Base-by-base conservation (phyloP, 2,329 filamentous ascomycete species). In the Chrysoporthe deuterocubensis region DNA sequence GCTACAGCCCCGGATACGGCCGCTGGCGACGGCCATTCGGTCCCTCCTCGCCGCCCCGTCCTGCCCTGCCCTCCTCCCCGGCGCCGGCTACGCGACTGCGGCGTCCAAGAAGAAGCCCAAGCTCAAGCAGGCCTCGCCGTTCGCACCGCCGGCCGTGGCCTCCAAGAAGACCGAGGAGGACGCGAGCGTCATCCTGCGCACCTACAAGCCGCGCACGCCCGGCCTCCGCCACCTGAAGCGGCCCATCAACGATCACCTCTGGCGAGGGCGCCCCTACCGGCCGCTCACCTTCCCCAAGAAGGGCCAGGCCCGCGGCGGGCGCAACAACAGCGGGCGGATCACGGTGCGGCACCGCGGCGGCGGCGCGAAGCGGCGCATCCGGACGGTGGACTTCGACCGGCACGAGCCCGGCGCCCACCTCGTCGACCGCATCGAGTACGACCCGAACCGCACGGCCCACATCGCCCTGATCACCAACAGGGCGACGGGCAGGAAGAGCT, bases 371-470 rank as follows among this genome's bases (percentile, higher is more conserved):
- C 87, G 94, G 76, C 90, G 96, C 76, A 96, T 99, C 81, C 86
- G 96, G 69, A 96, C 89, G 1, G 90, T 99, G 44, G 96, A 99
- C 80, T 99, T 97, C 78, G 83, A 89, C 72, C 90, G 96, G 65
- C 88, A 85, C 78, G 86, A 87, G 37, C 88, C 94, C 0, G 96
- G 96, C 21, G 90, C 92, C 71, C 96, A 98, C 74, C 81, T 90
- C 18, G 95, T 99, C 65, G 94, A 98, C 77, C 89, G 96, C 70
- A 96, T 99, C 75, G 96, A 99, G 79, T 94, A 98, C 78, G 96
- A 99, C 75, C 96, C 96, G 0, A 93, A 93, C 72, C 91, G 96
- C 63, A 97, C 90, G 74, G 93, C 95, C 16, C 96, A 99, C 77
- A 94, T 99, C 79, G 96, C 96, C 6, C 85, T 99, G 66, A 76